Percentiles rank a stretch among this genome's conserved stretches.
These are phyloP conservation scores for Linum trigynum DNA, from an alignment of 345 rosid genomes.

Conservation along the genomic window DNA sequence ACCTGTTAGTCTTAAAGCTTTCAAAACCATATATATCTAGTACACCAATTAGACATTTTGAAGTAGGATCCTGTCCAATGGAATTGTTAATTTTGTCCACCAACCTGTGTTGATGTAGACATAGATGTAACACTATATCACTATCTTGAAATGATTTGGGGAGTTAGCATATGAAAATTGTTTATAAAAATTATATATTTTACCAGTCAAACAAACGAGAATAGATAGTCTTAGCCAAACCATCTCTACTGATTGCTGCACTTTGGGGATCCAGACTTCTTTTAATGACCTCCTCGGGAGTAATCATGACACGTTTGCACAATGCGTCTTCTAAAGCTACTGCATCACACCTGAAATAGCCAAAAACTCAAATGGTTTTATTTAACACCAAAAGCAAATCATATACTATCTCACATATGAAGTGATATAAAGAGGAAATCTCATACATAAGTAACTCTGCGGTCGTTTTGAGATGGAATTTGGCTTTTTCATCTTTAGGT, in stretches of 20 bases:
- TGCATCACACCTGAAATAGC: constrained; percentile 58
- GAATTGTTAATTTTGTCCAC: constrained; percentile 76
- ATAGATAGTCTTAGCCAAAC: constrained; percentile 86
- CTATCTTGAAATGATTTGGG: constrained; percentile 4
- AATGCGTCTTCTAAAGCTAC: constrained; percentile 79
- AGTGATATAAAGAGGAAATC: constrained; percentile 7
- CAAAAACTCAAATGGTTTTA: background rate
- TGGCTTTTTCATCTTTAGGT: constrained; percentile 66
- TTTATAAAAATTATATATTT: constrained; percentile 1
- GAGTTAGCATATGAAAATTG: background rate
- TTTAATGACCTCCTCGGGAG: constrained; percentile 93
- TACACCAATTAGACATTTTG: constrained; percentile 81
- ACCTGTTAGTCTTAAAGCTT: constrained; percentile 91
- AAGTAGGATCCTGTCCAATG: constrained; percentile 81
- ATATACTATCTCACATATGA: constrained; percentile 3
- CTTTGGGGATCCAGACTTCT: constrained; percentile 87
- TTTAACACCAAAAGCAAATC: background rate
- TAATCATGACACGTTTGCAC: constrained; percentile 91
- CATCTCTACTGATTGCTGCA: constrained; percentile 75
- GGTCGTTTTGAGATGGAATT: constrained; percentile 65
- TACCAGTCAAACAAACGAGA: constrained; percentile 92
- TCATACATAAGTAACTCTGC: constrained; percentile 83
- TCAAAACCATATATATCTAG: constrained; percentile 93
- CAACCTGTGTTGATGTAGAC: constrained; percentile 44
- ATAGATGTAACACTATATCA: constrained; percentile 1